Base-by-base conservation (phyloP, 495 filamentous ascomycete species). In the Penicillium dipodomyicola region DNA sequence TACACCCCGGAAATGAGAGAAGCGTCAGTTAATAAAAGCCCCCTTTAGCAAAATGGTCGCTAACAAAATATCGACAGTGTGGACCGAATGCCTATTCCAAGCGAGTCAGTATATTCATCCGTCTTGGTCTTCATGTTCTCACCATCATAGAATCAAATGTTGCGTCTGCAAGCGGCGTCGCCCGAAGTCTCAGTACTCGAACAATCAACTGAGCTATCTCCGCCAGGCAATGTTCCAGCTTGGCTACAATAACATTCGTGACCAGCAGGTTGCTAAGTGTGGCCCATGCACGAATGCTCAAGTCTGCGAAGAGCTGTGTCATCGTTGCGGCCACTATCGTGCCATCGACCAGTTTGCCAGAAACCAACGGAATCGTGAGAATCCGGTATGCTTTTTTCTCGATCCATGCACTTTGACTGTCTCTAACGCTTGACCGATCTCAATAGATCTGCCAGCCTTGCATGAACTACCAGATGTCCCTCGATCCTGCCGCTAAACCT, bases 401-500 rank as follows among this genome's bases (percentile, higher is more conserved):
- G 5, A 32, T 7, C 33, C 11, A 15, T 11, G 15, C 15, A 39
- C 15, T 11, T 17, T 20, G 17, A 17, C 17, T 19, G 27, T 10
- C 8, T 19, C 44, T 56, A 19, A 56, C 7, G 10, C 22, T 12
- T 20, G n/a, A 7, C 14, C 8, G 41, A 12, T n/a, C 7, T 48
- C n/a, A 1, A 42, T 41, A 56, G 54, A 11, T 56, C 20, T 56
- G 54, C 23, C 54, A 49, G 25, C 54, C 43, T 1, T 56, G 54
- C 27, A 52, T 52, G 39, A 52, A 52, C 25, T 52, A 42, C 19
- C 37, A 52, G 50, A 25, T 30, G 7, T 52, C 50, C n/a, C 50
- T 52, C 6, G 39, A 52, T 30, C 15, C 37, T 3, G 11, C 7
- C 10, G 25, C 20, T 12, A 17, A 33, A 15, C 37, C 23, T 27